These are phyloP conservation scores for Avena atlantica DNA, from an alignment of 176 grass and related monocot genomes.

Conservation along the genomic window DNA sequence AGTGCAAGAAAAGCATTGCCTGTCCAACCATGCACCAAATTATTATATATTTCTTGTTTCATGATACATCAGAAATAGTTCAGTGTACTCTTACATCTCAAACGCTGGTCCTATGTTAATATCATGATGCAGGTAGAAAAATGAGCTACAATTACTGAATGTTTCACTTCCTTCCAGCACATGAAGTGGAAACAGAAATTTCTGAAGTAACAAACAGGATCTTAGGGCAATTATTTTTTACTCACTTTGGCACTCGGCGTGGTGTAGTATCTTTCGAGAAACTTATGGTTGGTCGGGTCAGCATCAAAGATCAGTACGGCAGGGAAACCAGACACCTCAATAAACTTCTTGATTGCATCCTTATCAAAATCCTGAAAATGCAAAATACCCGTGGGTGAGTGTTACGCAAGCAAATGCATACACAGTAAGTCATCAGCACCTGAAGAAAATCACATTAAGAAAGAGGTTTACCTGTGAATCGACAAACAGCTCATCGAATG, in stretches of 20 bases:
- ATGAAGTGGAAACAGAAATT: background rate
- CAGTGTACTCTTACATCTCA: background rate
- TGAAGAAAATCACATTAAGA: constrained; percentile 4
- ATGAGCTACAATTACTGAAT: constrained; percentile 5
- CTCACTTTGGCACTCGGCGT: constrained; percentile 73
- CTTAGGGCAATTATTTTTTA: constrained; percentile 16
- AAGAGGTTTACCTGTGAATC: constrained; percentile 67
- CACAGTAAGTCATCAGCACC: constrained; percentile 5
- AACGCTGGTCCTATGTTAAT: background rate
- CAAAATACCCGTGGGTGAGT: background rate
- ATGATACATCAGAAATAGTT: background rate
- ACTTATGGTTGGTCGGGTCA: constrained; percentile 72
- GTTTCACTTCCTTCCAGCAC: background rate
- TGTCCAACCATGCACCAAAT: constrained; percentile 39
- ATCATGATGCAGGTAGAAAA: constrained; percentile 47
- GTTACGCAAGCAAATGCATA: constrained; percentile 21
- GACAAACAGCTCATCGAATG: constrained; percentile 89
- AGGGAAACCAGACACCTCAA: constrained; percentile 77
- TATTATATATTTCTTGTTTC: background rate
- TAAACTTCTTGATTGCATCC: constrained; percentile 79
- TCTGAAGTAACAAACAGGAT: constrained; percentile 24
- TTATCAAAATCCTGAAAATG: constrained; percentile 67
- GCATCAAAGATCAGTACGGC: constrained; percentile 61
- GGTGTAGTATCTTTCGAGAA: constrained; percentile 74
- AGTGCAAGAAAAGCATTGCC: constrained; percentile 95